phyloP scores from a whole-genome alignment of 257 asterid genomes.

The Fraxinus cuspidata region DNA sequence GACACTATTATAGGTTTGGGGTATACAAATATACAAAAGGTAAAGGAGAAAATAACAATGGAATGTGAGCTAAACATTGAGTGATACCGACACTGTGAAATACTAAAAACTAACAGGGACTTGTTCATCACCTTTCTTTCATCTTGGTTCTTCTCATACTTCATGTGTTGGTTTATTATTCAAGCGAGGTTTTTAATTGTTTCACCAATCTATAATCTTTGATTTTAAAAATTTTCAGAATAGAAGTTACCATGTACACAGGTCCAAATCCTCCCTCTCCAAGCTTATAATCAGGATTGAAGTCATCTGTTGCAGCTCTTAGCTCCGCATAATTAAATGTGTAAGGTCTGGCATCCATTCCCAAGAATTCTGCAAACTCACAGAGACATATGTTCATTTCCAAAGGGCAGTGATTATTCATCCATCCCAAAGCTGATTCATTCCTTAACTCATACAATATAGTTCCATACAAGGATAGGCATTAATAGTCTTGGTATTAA shows the following conservation, averaged over 20 bases:
- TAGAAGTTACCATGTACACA: conserved; percentile 45
- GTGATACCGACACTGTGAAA: not conserved
- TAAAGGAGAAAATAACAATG: not conserved
- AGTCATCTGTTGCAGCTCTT: conserved; percentile 48
- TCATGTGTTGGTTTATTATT: not conserved
- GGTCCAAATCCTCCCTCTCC: conserved; percentile 71
- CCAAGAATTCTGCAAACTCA: conserved; percentile 44
- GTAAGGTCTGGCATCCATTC: conserved; percentile 49
- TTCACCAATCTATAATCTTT: not conserved
- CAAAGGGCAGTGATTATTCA: not conserved
- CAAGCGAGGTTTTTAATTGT: not conserved
- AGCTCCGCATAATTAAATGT: conserved; percentile 51
- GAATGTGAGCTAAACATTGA: not conserved
- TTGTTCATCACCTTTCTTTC: not conserved
- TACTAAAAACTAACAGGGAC: not conserved
- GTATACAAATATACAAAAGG: not conserved
- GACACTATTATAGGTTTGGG: not conserved
- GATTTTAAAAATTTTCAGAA: not conserved
- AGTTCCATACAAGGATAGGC: not conserved
- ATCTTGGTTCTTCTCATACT: not conserved
- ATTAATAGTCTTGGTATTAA: not conserved
- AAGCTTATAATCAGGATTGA: conserved; percentile 42
- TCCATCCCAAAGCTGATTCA: not conserved
- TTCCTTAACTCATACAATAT: not conserved
- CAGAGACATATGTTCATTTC: not conserved